These are phyloP conservation scores for Picochlorum costavermella DNA, from an alignment of 139 green algal species.

Conservation along the genomic window DNA sequence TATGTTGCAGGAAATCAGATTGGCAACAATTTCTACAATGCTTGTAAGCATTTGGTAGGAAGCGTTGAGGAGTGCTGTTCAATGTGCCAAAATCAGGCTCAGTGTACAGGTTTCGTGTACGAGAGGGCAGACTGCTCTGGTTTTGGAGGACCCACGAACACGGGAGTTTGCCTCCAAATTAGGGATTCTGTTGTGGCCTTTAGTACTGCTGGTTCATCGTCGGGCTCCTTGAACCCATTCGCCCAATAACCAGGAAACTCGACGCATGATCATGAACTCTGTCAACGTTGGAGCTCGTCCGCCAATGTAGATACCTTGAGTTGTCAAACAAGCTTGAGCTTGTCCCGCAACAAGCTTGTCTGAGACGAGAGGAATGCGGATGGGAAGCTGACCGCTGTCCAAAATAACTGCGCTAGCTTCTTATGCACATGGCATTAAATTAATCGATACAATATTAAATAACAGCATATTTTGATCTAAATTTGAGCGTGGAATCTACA, in stretches of 20 bases:
- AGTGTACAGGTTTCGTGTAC: slow-evolving; percentile 4
- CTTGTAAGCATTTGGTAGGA: slow-evolving; percentile 2
- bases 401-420: too few relatives aligned
- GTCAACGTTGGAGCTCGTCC: too few relatives aligned
- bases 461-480: too few relatives aligned
- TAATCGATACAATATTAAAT: too few relatives aligned
- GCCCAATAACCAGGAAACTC: not conserved
- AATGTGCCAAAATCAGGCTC: not conserved
- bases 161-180: slow-evolving; percentile 3
- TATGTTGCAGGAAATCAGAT: slow-evolving; percentile 7
- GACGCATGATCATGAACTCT: too few relatives aligned
- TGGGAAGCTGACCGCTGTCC: too few relatives aligned
- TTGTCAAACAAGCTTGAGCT: too few relatives aligned
- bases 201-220: not conserved
- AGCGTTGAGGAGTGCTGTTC: slow-evolving; percentile 9
- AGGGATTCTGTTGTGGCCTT: not conserved
- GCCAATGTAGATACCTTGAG: too few relatives aligned
- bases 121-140: slow-evolving; percentile 9
- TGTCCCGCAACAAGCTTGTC: too few relatives aligned
- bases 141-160: slow-evolving; percentile 9
- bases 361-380: too few relatives aligned
- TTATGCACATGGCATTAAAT: too few relatives aligned
- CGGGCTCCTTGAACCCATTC: not conserved
- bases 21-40: slow-evolving; percentile 6
- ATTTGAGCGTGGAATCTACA: too few relatives aligned